phyloP scores from a whole-genome alignment of 2,329 filamentous ascomycete genomes.

The Calonectria leucothoes region DNA sequence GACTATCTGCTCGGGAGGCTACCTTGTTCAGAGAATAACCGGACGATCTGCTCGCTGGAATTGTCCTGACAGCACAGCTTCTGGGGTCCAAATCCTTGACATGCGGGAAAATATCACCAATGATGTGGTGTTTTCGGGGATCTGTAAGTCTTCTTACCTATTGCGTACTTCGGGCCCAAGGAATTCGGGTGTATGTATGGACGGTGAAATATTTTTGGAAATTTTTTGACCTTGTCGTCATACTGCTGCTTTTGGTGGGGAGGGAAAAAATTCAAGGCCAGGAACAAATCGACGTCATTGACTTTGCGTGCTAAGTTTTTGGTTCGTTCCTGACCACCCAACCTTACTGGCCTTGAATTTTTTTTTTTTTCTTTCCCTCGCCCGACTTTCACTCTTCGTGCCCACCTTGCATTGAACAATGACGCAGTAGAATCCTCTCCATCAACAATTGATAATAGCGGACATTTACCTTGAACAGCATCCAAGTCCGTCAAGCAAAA shows the following conservation, averaged over 20 bases:
- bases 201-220: background rate
- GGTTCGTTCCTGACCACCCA: background rate
- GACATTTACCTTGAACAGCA: slow-evolving; percentile 14
- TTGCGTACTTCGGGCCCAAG: background rate
- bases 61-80: background rate
- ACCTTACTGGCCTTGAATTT: background rate
- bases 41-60: slow-evolving; percentile 31
- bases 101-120: slow-evolving; percentile 39
- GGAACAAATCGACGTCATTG: slow-evolving; percentile 37
- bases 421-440: background rate
- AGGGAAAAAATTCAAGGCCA: slow-evolving; percentile 19
- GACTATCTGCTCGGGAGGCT: slow-evolving; percentile 36
- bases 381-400: background rate
- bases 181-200: background rate
- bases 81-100: slow-evolving; percentile 25
- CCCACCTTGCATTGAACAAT: background rate
- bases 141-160: background rate
- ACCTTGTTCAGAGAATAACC: slow-evolving; percentile 35
- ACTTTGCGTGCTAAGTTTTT: slow-evolving; percentile 8
- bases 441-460: background rate
- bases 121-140: slow-evolving; percentile 19
- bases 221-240: background rate
- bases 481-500: slow-evolving; percentile 30
- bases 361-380: background rate
- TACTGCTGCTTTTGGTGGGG: background rate